Evolutionary conservation across 2,329 filamentous ascomycete species (phyloP).

Genomic region (Massarina eburnea): DNA sequence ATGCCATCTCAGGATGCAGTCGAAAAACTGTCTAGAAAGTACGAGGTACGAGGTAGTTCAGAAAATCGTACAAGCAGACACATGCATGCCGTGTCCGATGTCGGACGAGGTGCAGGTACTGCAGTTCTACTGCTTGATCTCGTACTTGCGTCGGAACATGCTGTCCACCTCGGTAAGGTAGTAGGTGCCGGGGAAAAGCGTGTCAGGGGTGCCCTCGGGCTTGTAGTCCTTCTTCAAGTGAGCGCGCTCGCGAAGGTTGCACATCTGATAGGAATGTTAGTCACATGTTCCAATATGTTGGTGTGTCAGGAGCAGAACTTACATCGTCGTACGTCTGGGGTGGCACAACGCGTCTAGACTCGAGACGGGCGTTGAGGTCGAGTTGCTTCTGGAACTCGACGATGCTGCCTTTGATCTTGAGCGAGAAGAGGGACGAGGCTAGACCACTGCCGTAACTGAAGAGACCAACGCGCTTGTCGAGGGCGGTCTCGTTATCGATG

Average conservation of each 20-base stretch:
- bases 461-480: constrained; percentile 54
- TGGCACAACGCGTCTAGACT: constrained; percentile 47
- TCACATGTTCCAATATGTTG: constrained; percentile 12
- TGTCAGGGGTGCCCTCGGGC: constrained; percentile 48
- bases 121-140: constrained; percentile 49
- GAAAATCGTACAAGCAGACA: background rate
- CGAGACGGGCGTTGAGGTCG: constrained; percentile 50
- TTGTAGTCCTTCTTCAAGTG: constrained; percentile 54
- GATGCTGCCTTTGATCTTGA: constrained; percentile 50
- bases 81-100: background rate
- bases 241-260: constrained; percentile 54
- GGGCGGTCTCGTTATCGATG: constrained; percentile 47
- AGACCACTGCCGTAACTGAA: constrained; percentile 58
- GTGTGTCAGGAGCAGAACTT: constrained; percentile 14
- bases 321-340: constrained; percentile 54
- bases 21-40: background rate
- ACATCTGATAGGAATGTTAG: constrained; percentile 47
- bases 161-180: constrained; percentile 54
- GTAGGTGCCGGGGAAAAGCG: constrained; percentile 52
- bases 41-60: background rate
- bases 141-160: constrained; percentile 55
- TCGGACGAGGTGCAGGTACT: background rate
- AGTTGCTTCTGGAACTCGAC: constrained; percentile 51
- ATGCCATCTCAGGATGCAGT: constrained; percentile 22
- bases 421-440: constrained; percentile 54